These are phyloP conservation scores for Rachicladosporium sp. DNA, from an alignment of 2,329 filamentous ascomycete genomes.

Conservation along the genomic window DNA sequence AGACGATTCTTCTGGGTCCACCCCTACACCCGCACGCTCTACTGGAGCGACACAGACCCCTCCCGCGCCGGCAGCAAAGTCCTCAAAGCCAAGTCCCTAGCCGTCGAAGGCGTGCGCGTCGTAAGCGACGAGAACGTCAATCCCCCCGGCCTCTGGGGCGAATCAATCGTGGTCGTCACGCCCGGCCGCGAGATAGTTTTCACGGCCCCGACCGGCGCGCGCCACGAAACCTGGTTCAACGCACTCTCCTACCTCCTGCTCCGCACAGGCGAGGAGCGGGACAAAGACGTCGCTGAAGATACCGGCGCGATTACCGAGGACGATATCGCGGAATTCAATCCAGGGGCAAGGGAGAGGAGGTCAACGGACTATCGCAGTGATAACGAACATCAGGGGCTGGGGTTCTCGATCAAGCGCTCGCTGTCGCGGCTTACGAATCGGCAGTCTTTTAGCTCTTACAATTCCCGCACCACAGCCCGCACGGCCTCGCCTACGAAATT, in stretches of 20 bases:
- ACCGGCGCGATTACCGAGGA: slow-evolving; percentile 40
- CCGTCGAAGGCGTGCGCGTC: slow-evolving; percentile 84
- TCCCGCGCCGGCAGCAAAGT: slow-evolving; percentile 65
- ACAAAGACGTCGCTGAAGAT: slow-evolving; percentile 33
- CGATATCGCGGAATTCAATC: slow-evolving; percentile 70
- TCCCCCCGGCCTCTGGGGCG: slow-evolving; percentile 85
- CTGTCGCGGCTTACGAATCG: slow-evolving; percentile 46
- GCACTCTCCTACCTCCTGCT: slow-evolving; percentile 85
- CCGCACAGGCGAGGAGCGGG: slow-evolving; percentile 45
- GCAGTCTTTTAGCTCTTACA: slow-evolving; percentile 28
- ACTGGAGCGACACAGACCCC: slow-evolving; percentile 91
- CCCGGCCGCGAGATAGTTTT: slow-evolving; percentile 85
- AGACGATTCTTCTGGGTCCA: slow-evolving; percentile 98
- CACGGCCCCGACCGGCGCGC: slow-evolving; percentile 82
- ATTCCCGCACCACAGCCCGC: slow-evolving; percentile 10
- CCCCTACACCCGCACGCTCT: slow-evolving; percentile 88
- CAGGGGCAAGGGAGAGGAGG: slow-evolving; percentile 20
- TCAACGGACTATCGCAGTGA: neutral
- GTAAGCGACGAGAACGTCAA: slow-evolving; percentile 90
- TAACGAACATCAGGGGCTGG: slow-evolving; percentile 24
- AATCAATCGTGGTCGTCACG: slow-evolving; percentile 82
- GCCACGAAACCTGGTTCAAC: slow-evolving; percentile 98
- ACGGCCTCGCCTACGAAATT: slow-evolving; percentile 21
- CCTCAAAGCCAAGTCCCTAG: slow-evolving; percentile 74
- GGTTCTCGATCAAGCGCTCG: slow-evolving; percentile 33